Evolutionary conservation across 2,329 filamentous ascomycete genomes (phyloP), one percentile per base, ranked within the genome.

Genomic region (Aspergillus luchuensis): DNA sequence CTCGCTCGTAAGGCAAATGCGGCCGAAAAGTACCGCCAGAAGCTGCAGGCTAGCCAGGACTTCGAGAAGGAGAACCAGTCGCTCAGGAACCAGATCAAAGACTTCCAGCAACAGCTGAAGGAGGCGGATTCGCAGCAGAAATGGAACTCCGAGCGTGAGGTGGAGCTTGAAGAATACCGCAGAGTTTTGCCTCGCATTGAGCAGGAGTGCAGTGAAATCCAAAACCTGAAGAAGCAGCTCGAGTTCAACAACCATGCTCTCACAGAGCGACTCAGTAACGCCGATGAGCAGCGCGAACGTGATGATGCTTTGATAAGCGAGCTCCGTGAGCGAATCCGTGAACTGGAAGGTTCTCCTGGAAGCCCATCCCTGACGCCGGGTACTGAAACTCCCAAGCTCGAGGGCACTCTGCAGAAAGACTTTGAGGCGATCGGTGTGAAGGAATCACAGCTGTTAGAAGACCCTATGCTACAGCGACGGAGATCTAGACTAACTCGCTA

Each of bases 1-100:
- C 70, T 81, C 15, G 74, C 76, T 5, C 76, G 78, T 57, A 81
- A 81, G 63, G 80, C 80, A 5, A 82, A 82, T 51, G 76, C 79
- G 0, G 79, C 78, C 2, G 80, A 82, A 60, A 82, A 82, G 62
- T 82, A 82, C 62, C 76, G 78, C 55, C 79, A 80, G 60, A 82
- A 82, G 64, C 68, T 82, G 10, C 79, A 82, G 65, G 77, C 78
- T 38, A 80, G 76, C 55, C 79, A 82, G 64, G 77, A 80, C 57
- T 75, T 80, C 60, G 80, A 82, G 67, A 81, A 79, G 63, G 79
- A 82, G 64, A 81, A 81, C 66, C 72, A 78, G 56, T 71, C 70
- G 8, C 71, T 82, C n/a, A 79, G 76, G 62, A 74, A 76, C 52
- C 77, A 81, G 64, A 76, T 81, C 50, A 76, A 77, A 48, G 78